Evolutionary conservation across 1,284 basidiomycete genomes (phyloP).

Genomic region (Stereum hirsutum): DNA sequence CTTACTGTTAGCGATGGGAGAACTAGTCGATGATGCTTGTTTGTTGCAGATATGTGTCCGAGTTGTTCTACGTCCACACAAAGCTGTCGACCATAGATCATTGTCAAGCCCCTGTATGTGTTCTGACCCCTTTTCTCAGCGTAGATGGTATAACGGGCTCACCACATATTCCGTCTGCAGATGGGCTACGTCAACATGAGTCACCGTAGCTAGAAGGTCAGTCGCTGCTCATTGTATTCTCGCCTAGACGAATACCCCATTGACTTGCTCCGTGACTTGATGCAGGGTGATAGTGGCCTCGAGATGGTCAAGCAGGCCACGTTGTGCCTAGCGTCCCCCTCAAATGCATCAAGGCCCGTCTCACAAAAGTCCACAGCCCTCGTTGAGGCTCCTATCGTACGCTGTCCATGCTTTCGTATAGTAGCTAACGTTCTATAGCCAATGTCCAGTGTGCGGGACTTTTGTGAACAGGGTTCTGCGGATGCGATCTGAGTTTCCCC

Average conservation of each 20-base stretch:
- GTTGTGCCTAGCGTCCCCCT: slow-evolving; percentile 61
- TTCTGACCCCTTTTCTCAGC: background rate
- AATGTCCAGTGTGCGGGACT: slow-evolving; percentile 40
- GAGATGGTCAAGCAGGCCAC: slow-evolving; percentile 87
- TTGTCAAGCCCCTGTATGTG: slow-evolving; percentile 69
- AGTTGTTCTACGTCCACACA: slow-evolving; percentile 74
- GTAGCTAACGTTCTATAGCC: background rate
- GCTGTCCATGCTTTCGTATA: slow-evolving; percentile 13
- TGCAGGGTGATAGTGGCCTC: slow-evolving; percentile 81
- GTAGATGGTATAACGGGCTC: too few species aligned
- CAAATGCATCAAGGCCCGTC: slow-evolving; percentile 61
- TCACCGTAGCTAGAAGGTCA: slow-evolving; percentile 71
- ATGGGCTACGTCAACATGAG: slow-evolving; percentile 89
- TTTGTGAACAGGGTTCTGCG: too few species aligned
- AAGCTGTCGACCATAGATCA: slow-evolving; percentile 95
- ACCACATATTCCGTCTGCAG: slow-evolving; percentile 23
- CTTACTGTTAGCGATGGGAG: background rate
- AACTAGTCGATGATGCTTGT: background rate
- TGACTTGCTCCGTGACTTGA: slow-evolving; percentile 2
- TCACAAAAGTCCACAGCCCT: slow-evolving; percentile 66
- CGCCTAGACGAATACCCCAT: slow-evolving; percentile 1
- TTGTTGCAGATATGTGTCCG: slow-evolving; percentile 59
- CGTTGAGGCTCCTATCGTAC: slow-evolving; percentile 70
- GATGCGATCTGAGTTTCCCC: too few species aligned
- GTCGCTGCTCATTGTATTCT: slow-evolving; percentile 3